Conservation (phyloP, 176 grass and related monocot genomes). For the Poa pratensis region DNA sequence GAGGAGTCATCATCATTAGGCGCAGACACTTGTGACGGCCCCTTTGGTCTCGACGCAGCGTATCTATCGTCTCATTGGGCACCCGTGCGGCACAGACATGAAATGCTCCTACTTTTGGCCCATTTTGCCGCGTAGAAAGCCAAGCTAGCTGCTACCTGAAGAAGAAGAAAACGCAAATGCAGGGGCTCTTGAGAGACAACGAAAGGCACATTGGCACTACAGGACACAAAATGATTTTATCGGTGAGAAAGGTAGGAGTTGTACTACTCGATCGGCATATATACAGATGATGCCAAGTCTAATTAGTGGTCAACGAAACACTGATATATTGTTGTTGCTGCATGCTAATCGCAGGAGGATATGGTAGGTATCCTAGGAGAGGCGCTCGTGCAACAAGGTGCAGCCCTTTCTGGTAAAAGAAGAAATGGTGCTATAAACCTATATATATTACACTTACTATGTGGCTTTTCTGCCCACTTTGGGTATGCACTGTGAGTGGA, state of each 20-base stretch:
- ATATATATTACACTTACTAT: background rate
- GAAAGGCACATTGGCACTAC: slow-evolving; percentile 33
- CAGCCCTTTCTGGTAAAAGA: slow-evolving; percentile 32
- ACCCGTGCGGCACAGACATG: slow-evolving; percentile 33
- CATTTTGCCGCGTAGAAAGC: slow-evolving; percentile 30
- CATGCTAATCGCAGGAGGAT: slow-evolving; percentile 34
- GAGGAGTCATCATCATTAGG: slow-evolving; percentile 23
- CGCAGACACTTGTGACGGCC: slow-evolving; percentile 25
- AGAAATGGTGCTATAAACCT: background rate
- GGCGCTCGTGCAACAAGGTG: slow-evolving; percentile 30
- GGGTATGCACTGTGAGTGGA: slow-evolving; percentile 18
- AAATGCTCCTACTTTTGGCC: slow-evolving; percentile 33
- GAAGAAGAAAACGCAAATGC: slow-evolving; percentile 33
- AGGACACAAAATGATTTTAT: background rate
- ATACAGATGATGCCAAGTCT: slow-evolving; percentile 7
- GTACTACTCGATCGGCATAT: background rate
- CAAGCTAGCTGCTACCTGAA: slow-evolving; percentile 1
- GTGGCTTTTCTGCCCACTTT: slow-evolving; percentile 32
- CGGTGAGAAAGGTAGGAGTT: background rate
- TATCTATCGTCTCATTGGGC: slow-evolving; percentile 2
- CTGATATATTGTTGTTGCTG: background rate
- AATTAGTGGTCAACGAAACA: slow-evolving; percentile 34
- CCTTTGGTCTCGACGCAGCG: background rate
- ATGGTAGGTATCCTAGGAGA: slow-evolving; percentile 11
- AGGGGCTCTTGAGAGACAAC: slow-evolving; percentile 31